These are phyloP conservation scores for Aspergillus novoparasiticus DNA, from an alignment of 2,329 filamentous ascomycete genomes.

Conservation along the genomic window DNA sequence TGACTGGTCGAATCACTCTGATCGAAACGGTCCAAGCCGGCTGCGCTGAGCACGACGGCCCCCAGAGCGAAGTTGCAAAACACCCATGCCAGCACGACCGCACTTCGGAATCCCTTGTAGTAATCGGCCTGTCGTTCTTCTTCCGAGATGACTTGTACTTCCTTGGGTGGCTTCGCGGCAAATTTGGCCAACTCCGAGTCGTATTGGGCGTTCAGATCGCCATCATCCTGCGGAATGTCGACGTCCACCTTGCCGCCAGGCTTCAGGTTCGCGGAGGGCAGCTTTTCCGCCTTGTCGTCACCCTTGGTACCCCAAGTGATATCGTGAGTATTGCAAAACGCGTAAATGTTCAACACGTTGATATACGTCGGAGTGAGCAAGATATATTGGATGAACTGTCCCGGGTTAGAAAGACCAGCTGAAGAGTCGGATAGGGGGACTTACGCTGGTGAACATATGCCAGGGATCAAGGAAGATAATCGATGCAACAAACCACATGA, in stretches of 20 bases:
- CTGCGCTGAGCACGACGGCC: constrained; percentile 83
- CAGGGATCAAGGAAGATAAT: constrained; percentile 96
- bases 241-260: constrained; percentile 95
- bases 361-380: constrained; percentile 94
- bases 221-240: constrained; percentile 81
- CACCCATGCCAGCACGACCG: constrained; percentile 94
- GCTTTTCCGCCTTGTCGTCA: constrained; percentile 90
- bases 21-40: constrained; percentile 72
- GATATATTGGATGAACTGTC: constrained; percentile 85
- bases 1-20: constrained; percentile 38
- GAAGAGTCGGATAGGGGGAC: constrained; percentile 20
- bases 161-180: constrained; percentile 70
- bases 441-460: constrained; percentile 89
- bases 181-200: constrained; percentile 80
- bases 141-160: constrained; percentile 54
- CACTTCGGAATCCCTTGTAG: constrained; percentile 92
- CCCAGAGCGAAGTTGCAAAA: constrained; percentile 89
- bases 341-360: constrained; percentile 98
- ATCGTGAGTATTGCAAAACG: constrained; percentile 97
- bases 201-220: constrained; percentile 93
- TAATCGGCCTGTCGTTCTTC: constrained; percentile 93
- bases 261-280: constrained; percentile 85
- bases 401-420: constrained; percentile 3
- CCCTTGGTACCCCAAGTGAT: constrained; percentile 98
- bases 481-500: constrained; percentile 89